phyloP scores from a whole-genome alignment of 805 yeast genomes.

The Komagataella kurtzmanii region DNA sequence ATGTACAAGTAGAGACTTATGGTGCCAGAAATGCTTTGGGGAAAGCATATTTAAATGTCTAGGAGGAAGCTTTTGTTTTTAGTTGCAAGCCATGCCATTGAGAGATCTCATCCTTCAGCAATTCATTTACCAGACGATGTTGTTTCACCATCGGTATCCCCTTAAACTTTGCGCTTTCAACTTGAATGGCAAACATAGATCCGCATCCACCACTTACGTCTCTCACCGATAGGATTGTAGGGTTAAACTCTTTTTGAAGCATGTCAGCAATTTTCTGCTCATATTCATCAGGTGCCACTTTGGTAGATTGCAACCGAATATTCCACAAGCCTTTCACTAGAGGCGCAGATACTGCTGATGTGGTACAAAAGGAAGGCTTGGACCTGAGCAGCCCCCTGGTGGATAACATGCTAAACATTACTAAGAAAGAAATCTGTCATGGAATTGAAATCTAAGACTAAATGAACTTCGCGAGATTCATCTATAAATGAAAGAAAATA shows the following conservation, averaged over 20 bases:
- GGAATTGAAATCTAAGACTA: not conserved
- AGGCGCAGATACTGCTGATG: not conserved
- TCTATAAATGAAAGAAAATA: not conserved
- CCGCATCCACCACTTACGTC: slow-evolving; percentile 97
- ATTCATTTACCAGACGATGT: slow-evolving; percentile 77
- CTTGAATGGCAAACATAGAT: slow-evolving; percentile 85
- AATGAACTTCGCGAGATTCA: not conserved
- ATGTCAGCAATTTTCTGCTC: slow-evolving; percentile 52
- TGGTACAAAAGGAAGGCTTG: not conserved
- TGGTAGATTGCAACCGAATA: not conserved
- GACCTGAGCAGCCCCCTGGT: not conserved
- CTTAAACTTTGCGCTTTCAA: slow-evolving; percentile 61
- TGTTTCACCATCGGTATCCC: slow-evolving; percentile 82
- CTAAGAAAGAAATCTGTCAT: not conserved
- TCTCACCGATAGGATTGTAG: slow-evolving; percentile 48
- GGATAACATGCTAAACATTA: not conserved
- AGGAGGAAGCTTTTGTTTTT: slow-evolving; percentile 44
- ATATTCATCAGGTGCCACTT: slow-evolving; percentile 35
- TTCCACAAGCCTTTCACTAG: not conserved
- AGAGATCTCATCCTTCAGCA: slow-evolving; percentile 70
- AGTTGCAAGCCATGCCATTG: slow-evolving; percentile 94
- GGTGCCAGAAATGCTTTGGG: not conserved
- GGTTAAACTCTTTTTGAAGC: slow-evolving; percentile 41
- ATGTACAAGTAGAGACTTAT: slow-evolving; percentile 1
- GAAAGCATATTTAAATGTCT: not conserved